Evolutionary conservation across 2,329 filamentous ascomycete species (phyloP), one percentile per base, ranked within the genome.

Genomic region (Colletotrichum brevisporum): DNA sequence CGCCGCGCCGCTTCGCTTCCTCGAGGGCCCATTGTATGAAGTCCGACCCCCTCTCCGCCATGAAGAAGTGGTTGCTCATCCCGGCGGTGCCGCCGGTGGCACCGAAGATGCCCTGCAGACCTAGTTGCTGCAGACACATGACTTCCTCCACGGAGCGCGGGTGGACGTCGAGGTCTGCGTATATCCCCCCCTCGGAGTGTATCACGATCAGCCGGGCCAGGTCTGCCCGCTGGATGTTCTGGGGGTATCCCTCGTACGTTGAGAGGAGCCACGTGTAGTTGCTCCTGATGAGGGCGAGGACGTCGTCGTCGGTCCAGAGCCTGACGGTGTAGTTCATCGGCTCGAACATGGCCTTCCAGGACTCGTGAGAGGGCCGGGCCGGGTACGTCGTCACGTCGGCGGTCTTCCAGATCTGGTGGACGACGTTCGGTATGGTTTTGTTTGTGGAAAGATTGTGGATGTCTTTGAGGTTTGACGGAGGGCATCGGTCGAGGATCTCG

Each of bases 1-100:
- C 69, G 5, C 68, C 71, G 41, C 73, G 69, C 10, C 72, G 70
- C 24, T 75, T 74, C 8, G 73, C 73, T 31, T 75, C 73, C 48
- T 68, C 61, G 2, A 75, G 63, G 3, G 71, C 58, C 71, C 71
- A 73, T n/a, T 64, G 57, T 1, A 75, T 60, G 8, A 75, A 72
- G 16, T 68, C 51, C 1, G 73, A 71, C 0, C 62, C 69, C 2
- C 47, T 41, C 21, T 71, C 54, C 0, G 72, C 74, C 73, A 75
- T 74, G 72, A 75, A 73, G 65, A 75, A 75, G 70, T 75, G 74
- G 52, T 75, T 75, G 53, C 74, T 75, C 15, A 74, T 18, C 0
- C 73, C 71, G 9, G 21, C 10, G 10, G 60, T 69, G 1, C 68
- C 69, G 1, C 47, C 53, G 0, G 69, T 75, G 0, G 74, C 61